Evolutionary conservation across 2,329 filamentous ascomycete genomes (phyloP), one percentile per base, ranked within the genome.

Genomic region (Botrytis medusae): DNA sequence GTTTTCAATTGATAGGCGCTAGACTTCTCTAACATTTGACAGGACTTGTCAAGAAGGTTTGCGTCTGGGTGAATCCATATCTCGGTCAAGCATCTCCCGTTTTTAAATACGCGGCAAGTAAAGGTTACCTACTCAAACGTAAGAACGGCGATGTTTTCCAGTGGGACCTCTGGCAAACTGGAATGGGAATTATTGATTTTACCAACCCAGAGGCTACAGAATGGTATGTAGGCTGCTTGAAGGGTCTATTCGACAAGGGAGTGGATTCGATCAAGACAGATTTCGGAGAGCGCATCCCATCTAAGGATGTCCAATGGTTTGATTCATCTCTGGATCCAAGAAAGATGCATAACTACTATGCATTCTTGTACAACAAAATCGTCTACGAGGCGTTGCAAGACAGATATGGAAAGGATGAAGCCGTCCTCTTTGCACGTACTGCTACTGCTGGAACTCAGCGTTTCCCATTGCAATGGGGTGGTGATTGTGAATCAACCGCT

Each of bases 321-420:
- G 86, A 90, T 74, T 79, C 82, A 48, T 84, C 82, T 25, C 74
- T 80, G 2, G 85, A 89, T 76, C 86, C 88, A 4, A 83, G 78
- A 48, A 85, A 86, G 67, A 91, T 90, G 88, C 89, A 90, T 80
- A 91, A 90, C 79, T 90, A 86, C 81, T 90, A 90, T 78, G 84
- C 88, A 0, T 87, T 88, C 76, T 81, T 89, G 1, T 90, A 89
- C 82, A 90, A 90, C 82, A 86, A 88, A 77, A 79, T 85, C 54
- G 88, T 90, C 6, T 90, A 87, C 74, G 85, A 88, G 74, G 84
- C 86, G 1, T 81, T 90, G 42, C 85, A 86, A 74, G 81, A 82
- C 29, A 76, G 80, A 32, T 84, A 85, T 74, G 86, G 87, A 25
- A 81, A 83, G 68, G 82, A 85, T 68, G 83, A 88, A 80, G 85